Conservation (phyloP, 805 yeast species). For the Brettanomyces bruxellensis region DNA sequence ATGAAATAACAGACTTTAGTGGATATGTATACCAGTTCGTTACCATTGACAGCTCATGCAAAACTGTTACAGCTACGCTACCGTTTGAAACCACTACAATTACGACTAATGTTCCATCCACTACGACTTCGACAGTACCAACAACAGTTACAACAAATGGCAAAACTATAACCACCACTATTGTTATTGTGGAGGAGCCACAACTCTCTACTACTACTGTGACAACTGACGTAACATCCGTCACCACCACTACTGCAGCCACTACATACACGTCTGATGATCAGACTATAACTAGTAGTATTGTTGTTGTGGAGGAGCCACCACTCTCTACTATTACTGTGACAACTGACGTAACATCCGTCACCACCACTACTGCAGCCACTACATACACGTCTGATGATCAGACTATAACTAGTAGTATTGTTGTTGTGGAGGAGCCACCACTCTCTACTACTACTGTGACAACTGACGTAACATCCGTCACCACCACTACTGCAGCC, state of each 20-base stretch:
- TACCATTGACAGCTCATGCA: neutral
- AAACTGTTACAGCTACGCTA: neutral
- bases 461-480: neutral
- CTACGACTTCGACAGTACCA: too few species aligned
- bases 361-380: neutral
- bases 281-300: neutral
- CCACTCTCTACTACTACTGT: too few species aligned
- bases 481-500: neutral
- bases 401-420: too few species aligned
- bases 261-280: neutral
- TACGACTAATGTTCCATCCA: too few species aligned
- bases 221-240: neutral
- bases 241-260: neutral
- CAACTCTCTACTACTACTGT: neutral
- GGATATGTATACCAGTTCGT: slow-evolving; percentile 3
- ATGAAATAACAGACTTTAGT: neutral
- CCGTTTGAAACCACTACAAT: neutral
- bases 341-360: neutral
- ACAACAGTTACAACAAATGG: too few species aligned
- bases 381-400: neutral
- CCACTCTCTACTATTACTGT: neutral
- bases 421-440: too few species aligned
- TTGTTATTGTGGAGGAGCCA: neutral
- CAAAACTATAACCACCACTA: too few species aligned
- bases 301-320: neutral